phyloP scores from a whole-genome alignment of 352 stramenopile species.

The Globisporangium cystogenes region DNA sequence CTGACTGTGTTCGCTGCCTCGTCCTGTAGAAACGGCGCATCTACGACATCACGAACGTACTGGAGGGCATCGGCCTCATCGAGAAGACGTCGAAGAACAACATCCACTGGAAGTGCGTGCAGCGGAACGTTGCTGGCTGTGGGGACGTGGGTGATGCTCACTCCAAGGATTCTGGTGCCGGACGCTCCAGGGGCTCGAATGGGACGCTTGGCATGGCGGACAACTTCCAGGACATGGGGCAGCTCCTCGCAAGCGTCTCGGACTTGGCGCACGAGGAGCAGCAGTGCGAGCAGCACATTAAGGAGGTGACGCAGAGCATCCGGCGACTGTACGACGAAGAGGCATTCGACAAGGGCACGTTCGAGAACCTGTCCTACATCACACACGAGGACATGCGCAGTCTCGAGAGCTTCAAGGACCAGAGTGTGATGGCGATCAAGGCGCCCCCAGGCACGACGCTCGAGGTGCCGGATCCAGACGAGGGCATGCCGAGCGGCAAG shows the following conservation, averaged over 20 bases:
- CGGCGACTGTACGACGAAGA: slow-evolving; percentile 82
- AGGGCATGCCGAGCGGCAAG: slow-evolving; percentile 88
- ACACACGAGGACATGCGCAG: slow-evolving; percentile 87
- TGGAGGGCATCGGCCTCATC: slow-evolving; percentile 97
- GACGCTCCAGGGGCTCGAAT: slow-evolving; percentile 41
- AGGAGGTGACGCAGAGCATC: slow-evolving; percentile 76
- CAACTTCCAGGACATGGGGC: slow-evolving; percentile 59
- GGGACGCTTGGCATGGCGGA: slow-evolving; percentile 36
- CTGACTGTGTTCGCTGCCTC: not conserved
- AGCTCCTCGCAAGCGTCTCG: slow-evolving; percentile 69
- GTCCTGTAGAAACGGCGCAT: slow-evolving; percentile 91
- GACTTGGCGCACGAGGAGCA: slow-evolving; percentile 81
- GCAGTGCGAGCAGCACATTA: slow-evolving; percentile 82
- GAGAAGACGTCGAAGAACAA: slow-evolving; percentile 98
- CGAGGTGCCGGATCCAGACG: slow-evolving; percentile 92
- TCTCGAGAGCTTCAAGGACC: slow-evolving; percentile 78
- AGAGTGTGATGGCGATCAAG: slow-evolving; percentile 94
- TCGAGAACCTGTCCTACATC: slow-evolving; percentile 81
- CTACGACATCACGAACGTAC: slow-evolving; percentile 99
- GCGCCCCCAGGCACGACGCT: slow-evolving; percentile 91
- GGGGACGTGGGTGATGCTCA: not conserved
- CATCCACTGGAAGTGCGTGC: slow-evolving; percentile 93
- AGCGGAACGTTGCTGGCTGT: not conserved
- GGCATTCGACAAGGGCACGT: slow-evolving; percentile 64
- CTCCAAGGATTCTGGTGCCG: not conserved